Evolutionary conservation across 768 basidiomycete genomes (phyloP), one percentile per base, ranked within the genome.

Genomic region (Tricholoma bakamatsutake): DNA sequence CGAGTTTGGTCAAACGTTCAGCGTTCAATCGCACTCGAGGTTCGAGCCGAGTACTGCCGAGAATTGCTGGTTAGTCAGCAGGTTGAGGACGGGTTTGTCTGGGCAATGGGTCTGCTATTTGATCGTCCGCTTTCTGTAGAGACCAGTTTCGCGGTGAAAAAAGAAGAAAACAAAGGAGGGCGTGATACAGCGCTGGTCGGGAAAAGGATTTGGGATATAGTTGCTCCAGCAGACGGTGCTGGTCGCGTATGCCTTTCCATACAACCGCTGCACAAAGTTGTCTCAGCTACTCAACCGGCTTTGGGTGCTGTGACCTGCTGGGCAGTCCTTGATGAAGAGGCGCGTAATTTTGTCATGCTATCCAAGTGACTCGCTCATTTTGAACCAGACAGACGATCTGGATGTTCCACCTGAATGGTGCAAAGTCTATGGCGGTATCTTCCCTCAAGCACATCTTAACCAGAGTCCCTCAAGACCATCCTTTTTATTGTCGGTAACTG

Each of bases 381-480:
- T 15, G 50, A 10, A 58, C 54, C 52, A 79, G 70, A 59, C 57
- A 40, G 62, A 64, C 43, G 62, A 72, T 50, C 57, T 80, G 17
- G 63, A 68, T 28, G 71, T 83, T 37, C 80, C 80, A 13, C 54
- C 67, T 1, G 54, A 66, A 37, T 82, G 78, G 80, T 59, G 70
- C 17, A 60, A 57, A 50, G 39, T 51, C 34, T 72, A 78, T 64
- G 61, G 61, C 42, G 62, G 66, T 50, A 66, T 78, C 43, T 78
- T 79, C 59, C 49, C 56, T 24, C 52, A 28, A 50, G 37, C 58
- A 10, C 27, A 47, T 28, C 42, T 30, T n/a, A 33, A 31, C 48
- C 28, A 61, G 56, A 49, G 33, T 13, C 28, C 27, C 6, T n/a
- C 46, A n/a, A 28, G 27, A 30, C 48, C 50, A 46, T 15, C 47